Percentiles rank a stretch among this genome's conserved stretches.
These are phyloP conservation scores for Colletotrichum plurivorum DNA, from an alignment of 2,329 filamentous ascomycete genomes.

Conservation along the genomic window DNA sequence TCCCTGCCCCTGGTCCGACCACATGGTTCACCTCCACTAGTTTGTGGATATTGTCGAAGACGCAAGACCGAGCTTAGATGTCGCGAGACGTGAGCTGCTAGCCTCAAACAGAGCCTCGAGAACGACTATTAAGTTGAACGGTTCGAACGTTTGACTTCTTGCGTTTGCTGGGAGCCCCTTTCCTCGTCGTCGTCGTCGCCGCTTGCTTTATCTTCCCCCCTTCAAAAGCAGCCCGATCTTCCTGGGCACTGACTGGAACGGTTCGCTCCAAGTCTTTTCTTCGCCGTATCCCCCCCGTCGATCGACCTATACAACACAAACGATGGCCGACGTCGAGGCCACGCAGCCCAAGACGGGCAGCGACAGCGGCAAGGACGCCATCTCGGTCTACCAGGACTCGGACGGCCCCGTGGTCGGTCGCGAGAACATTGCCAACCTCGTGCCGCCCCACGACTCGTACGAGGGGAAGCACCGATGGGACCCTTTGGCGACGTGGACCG, in stretches of 20 bases:
- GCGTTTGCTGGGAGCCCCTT: background rate
- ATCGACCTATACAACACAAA: conserved; percentile 33
- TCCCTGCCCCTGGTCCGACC: conserved; percentile 32
- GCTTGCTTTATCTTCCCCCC: conserved; percentile 5
- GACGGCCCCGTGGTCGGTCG: conserved; percentile 54
- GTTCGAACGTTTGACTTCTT: conserved; percentile 5
- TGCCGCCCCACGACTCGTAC: conserved; percentile 65
- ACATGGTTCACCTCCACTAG: conserved; percentile 39
- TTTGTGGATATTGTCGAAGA: conserved; percentile 39
- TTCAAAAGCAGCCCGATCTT: background rate
- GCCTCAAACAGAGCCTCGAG: conserved; percentile 28
- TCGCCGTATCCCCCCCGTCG: background rate
- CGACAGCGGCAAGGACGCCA: conserved; percentile 41
- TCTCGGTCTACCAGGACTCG: conserved; percentile 43
- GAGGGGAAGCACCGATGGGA: conserved; percentile 73
- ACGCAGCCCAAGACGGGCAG: conserved; percentile 33
- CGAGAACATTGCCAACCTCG: conserved; percentile 51
- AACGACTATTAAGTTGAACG: conserved; percentile 37
- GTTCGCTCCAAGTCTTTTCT: conserved; percentile 10
- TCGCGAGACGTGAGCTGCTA: conserved; percentile 38
- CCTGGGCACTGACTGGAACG: conserved; percentile 9
- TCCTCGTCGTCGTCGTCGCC: conserved; percentile 20
- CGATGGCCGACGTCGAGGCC: conserved; percentile 47
- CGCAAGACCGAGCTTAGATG: conserved; percentile 39
- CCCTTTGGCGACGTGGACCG: conserved; percentile 68